Base-by-base conservation (phyloP, 2,329 filamentous ascomycete species). In the Cladosporium phlei region DNA sequence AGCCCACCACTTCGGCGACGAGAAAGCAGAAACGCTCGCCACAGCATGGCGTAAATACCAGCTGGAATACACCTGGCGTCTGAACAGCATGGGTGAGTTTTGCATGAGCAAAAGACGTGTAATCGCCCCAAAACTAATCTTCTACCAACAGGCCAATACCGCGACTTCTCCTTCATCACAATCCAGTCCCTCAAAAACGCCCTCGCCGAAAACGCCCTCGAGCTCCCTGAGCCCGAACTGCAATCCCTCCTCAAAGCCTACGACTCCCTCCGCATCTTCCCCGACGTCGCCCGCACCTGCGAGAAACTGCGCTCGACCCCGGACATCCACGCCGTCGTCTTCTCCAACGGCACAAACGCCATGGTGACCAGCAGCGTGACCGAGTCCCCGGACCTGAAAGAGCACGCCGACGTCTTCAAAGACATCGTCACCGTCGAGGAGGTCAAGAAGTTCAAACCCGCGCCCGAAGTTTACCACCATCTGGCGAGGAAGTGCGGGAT, bases 11-110 rank as follows among this genome's bases (percentile, higher is more conserved):
- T 80, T 80, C 56, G 80, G 77, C 5, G 62, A 76, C 22, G 77
- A 80, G 4, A 75, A 76, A 53, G 79, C 81, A 2, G 65, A 71
- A 19, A 63, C 64, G 1, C 72, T 88, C 24, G 78, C 83, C 4
- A 63, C 73, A 12, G 64, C 78, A 58, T 88, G 85, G 78, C 72
- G 85, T 47, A 74, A 76, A 22, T 83, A 83, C 58, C 85, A 89
- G 63, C 70, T 89, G 7, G 85, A 88, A 64, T 90, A 88, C 57
- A 87, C 85, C 29, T 89, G 83, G 83, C 72, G 85, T 42, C 66
- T 84, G 53, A 88, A 82, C 58, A 83, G 79, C 71, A 89, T 89
- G 85, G 75, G 85, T 85, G 68, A 51, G 69, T 14, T 8, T 34
- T 11, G 25, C 32, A 22, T 10, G n/a, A 14, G 11, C 21, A 30